These are phyloP conservation scores for Acrocalymma vagum DNA, from an alignment of 2,329 filamentous ascomycete species.

Conservation along the genomic window DNA sequence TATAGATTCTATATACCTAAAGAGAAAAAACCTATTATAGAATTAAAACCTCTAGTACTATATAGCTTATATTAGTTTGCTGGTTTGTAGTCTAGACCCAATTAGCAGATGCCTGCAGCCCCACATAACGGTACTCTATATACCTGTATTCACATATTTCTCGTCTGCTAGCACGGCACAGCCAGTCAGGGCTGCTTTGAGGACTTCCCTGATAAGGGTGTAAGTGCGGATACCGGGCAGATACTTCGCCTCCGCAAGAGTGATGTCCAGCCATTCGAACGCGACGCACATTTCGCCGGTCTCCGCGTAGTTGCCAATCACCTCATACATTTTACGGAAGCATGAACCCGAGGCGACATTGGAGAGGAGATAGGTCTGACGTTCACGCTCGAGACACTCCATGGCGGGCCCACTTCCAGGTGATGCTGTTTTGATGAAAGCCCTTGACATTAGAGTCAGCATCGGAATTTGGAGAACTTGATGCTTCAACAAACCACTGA, in stretches of 20 bases:
- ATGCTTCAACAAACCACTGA: constrained; percentile 17
- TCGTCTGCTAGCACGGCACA: constrained; percentile 14
- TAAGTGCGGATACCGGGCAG: constrained; percentile 8
- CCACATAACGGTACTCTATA: too few species aligned
- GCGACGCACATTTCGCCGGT: constrained; percentile 6
- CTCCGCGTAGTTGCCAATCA: constrained; percentile 9
- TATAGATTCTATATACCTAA: too few species aligned
- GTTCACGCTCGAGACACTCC: constrained; percentile 16
- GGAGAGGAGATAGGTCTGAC: constrained; percentile 13
- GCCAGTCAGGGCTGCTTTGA: constrained; percentile 15
- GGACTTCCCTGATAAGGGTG: constrained; percentile 11
- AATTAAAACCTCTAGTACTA: too few species aligned
- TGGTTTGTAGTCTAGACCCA: too few species aligned
- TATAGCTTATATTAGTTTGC: too few species aligned
- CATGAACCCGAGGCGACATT: constrained; percentile 15
- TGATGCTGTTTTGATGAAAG: constrained; percentile 21
- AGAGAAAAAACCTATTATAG: too few species aligned
- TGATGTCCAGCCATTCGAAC: constrained; percentile 23
- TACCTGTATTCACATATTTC: constrained; percentile 18
- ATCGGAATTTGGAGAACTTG: constrained; percentile 7
- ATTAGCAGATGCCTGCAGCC: too few species aligned
- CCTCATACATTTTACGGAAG: constrained; percentile 22
- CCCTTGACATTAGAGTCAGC: constrained; percentile 15
- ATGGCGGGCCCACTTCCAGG: constrained; percentile 11
- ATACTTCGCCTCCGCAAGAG: constrained; percentile 21